Conservation (phyloP, 2,329 filamentous ascomycete genomes). For the Penicillium sp. region DNA sequence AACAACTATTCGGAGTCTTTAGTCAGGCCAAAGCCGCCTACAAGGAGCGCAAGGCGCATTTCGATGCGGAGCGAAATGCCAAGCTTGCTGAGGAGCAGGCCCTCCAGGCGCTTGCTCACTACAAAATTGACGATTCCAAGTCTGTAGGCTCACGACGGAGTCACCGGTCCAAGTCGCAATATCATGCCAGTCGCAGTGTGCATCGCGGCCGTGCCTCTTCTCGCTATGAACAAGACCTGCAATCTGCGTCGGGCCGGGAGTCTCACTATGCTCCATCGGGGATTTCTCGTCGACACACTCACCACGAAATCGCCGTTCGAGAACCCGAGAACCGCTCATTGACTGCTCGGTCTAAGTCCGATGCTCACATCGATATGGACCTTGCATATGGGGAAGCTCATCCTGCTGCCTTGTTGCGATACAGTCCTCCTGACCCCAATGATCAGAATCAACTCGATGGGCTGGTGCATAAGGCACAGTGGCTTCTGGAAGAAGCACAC, state of each 20-base stretch:
- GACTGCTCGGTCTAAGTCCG: conserved; percentile 32
- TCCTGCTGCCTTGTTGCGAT: conserved; percentile 57
- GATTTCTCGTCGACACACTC: conserved; percentile 40
- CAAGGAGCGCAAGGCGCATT: conserved; percentile 78
- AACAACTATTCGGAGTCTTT: conserved; percentile 85
- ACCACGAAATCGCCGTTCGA: conserved; percentile 32
- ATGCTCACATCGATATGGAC: conserved; percentile 71
- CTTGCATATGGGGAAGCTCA: conserved; percentile 84
- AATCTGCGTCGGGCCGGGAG: conserved; percentile 21
- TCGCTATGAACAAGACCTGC: conserved; percentile 32
- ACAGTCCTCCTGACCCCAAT: conserved; percentile 41
- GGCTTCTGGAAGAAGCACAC: conserved; percentile 78
- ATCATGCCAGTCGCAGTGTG: conserved; percentile 30
- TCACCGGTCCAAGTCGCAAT: conserved; percentile 27
- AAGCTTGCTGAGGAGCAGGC: conserved; percentile 58
- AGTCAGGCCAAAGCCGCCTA: conserved; percentile 89
- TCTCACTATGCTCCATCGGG: conserved; percentile 24
- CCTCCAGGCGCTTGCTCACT: conserved; percentile 56
- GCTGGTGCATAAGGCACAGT: conserved; percentile 72
- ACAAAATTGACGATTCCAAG: conserved; percentile 48
- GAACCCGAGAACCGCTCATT: conserved; percentile 24
- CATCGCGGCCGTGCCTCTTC: conserved; percentile 20
- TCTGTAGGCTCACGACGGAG: conserved; percentile 47
- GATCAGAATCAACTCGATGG: conserved; percentile 59
- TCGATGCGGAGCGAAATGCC: conserved; percentile 67